Conservation (phyloP, 2,329 filamentous ascomycete species). For the Metarhizium rileyi region DNA sequence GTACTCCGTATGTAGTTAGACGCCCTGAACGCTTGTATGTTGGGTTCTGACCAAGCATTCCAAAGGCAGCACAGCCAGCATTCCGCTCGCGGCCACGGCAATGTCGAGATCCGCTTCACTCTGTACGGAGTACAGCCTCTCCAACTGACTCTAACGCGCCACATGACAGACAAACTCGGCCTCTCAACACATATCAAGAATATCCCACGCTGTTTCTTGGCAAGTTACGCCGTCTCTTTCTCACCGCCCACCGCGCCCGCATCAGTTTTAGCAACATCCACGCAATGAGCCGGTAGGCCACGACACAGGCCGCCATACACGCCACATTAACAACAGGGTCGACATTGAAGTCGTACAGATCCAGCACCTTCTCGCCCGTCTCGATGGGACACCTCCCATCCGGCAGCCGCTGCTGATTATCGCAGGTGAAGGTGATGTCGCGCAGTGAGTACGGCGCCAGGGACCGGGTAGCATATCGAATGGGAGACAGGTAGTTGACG, state of each 20-base stretch:
- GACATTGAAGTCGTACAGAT: constrained; percentile 56
- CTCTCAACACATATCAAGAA: no score
- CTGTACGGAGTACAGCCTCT: no score
- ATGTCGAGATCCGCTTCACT: no score
- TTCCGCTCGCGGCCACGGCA: no score
- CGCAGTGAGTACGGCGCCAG: constrained; percentile 56
- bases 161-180: no score
- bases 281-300: constrained; percentile 56
- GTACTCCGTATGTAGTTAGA: no score
- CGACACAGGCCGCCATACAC: constrained; percentile 50
- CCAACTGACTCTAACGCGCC: no score
- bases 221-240: constrained; percentile 4
- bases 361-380: constrained; percentile 56
- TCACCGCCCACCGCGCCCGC: constrained; percentile 41
- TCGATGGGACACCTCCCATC: constrained; percentile 54
- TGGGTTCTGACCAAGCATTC: no score
- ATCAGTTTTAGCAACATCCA: constrained; percentile 46
- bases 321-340: constrained; percentile 52
- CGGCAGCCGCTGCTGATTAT: constrained; percentile 45
- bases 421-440: constrained; percentile 54
- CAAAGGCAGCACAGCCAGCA: no score
- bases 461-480: constrained; percentile 60
- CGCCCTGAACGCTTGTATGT: no score
- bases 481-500: constrained; percentile 62
- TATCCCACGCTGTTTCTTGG: not conserved